These are phyloP conservation scores for Cerioporus squamosus DNA, from an alignment of 1,284 basidiomycete species.

Conservation along the genomic window DNA sequence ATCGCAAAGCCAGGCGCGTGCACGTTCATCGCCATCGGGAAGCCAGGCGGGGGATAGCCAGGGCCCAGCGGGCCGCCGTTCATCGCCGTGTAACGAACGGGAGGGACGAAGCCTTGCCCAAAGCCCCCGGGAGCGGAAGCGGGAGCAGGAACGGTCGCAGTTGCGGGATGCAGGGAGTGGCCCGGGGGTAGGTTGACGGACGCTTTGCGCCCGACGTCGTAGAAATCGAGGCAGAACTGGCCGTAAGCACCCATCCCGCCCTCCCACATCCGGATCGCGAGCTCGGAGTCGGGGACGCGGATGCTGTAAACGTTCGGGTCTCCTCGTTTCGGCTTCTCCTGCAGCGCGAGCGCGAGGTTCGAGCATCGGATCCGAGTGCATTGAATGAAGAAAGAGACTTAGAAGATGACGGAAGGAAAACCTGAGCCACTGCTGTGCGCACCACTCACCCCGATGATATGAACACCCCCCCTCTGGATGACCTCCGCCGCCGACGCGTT, in stretches of 20 bases:
- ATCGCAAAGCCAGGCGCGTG: background rate
- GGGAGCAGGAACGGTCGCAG: background rate
- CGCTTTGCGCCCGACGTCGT: background rate
- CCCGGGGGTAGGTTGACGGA: constrained; percentile 9
- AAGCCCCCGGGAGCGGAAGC: background rate
- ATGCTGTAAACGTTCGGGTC: background rate
- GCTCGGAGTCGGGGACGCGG: constrained; percentile 1
- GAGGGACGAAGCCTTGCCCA: background rate
- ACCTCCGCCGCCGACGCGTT: background rate
- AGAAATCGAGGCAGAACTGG: constrained; percentile 14
- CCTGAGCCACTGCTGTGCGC: too few species aligned
- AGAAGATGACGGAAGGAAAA: background rate
- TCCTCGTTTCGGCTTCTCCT: background rate
- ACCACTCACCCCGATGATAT: background rate
- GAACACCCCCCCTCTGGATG: background rate
- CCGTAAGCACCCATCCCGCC: constrained; percentile 6
- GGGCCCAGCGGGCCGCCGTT: too few species aligned
- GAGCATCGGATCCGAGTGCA: too few species aligned
- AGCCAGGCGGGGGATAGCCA: background rate
- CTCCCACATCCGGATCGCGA: constrained; percentile 7
- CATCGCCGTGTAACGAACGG: background rate
- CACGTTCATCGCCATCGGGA: background rate
- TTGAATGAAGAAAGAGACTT: background rate
- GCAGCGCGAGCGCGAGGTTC: background rate
- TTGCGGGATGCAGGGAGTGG: background rate